Evolutionary conservation across 1,284 basidiomycete genomes (phyloP), one percentile per base, ranked within the genome.

Genomic region (Microbotryomycetes sp.): DNA sequence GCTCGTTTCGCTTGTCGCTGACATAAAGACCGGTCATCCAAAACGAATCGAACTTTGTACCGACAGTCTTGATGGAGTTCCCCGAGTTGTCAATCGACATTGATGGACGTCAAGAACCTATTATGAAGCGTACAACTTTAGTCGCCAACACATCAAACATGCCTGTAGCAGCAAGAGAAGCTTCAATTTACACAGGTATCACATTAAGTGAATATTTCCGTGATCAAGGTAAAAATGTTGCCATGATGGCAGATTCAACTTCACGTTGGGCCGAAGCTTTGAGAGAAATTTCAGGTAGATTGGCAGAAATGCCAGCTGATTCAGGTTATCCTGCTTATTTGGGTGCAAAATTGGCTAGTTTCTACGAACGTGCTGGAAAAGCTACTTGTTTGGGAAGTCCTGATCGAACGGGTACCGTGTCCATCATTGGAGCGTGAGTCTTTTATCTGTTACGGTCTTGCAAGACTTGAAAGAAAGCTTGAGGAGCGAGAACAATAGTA

Each of bases 111-210:
- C 87, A 97, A 83, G 94, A 97, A 77, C 96, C 96, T 46, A 98
- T 99, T 81, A 99, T 99, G 96, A 98, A 98, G 79, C 93, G 96
- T 67, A 98, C 96, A 1, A 93, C 94, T 3, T 85, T 99, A 36
- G 94, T 99, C 64, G 96, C 96, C 71, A 99, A 99, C 78, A 99
- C 96, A 2, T 97, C 94, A 62, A 98, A 99, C 81, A 99, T 99
- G 96, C 96, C 96, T 71, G 96, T 99, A 73, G 96, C 96, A 42
- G 96, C 96, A 45, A 91, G 96, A 74, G 96, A 99, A 80, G 96
- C 96, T 5, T 97, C 94, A 49, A 98, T 99, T 77, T 99, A 99
- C 80, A 99, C 96, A 48, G 96, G 96, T 74, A 98, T 99, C 80
- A 99, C 96, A 0, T 84, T 98, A 25, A 94, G 94, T 50, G 94